A percentile compares a stretch with the other conserved stretches of the same genome.
Evolutionary conservation across 1,139 yeast species (phyloP).

Genomic region (Yamadazyma membranifaciens): DNA sequence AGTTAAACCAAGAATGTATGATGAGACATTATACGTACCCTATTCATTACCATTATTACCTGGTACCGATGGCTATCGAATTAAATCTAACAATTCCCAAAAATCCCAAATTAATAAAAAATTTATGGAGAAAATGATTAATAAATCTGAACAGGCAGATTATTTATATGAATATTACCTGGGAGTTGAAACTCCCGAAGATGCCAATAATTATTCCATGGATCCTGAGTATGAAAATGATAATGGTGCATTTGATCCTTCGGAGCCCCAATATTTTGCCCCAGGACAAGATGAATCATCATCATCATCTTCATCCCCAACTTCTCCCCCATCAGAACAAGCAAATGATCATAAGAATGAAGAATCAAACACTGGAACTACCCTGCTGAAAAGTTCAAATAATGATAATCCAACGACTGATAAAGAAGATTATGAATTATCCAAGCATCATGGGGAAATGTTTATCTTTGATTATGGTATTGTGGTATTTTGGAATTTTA

Average conservation of each 20-base stretch:
- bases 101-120: slow-evolving; percentile 60
- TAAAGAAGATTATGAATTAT: slow-evolving; percentile 34
- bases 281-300: slow-evolving; percentile 21
- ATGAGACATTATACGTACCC: slow-evolving; percentile 88
- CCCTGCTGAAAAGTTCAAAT: no score
- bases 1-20: slow-evolving; percentile 82
- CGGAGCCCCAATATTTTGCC: slow-evolving; percentile 51
- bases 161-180: slow-evolving; percentile 90
- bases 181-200: slow-evolving; percentile 71
- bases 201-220: slow-evolving; percentile 56
- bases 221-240: slow-evolving; percentile 44
- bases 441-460: slow-evolving; percentile 82
- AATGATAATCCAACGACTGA: slow-evolving; percentile 1
- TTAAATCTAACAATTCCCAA: slow-evolving; percentile 73
- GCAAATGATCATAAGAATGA: no score
- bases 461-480: slow-evolving; percentile 91
- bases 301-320: neutral
- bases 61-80: slow-evolving; percentile 81
- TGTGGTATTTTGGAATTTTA: slow-evolving; percentile 95
- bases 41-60: slow-evolving; percentile 85
- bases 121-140: slow-evolving; percentile 74
- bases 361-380: no score
- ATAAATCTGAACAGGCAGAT: slow-evolving; percentile 79
- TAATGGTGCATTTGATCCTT: slow-evolving; percentile 45
- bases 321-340: no score